Evolutionary conservation across 768 basidiomycete species (phyloP), one percentile per base, ranked within the genome.

Genomic region (Piloderma croceum): DNA sequence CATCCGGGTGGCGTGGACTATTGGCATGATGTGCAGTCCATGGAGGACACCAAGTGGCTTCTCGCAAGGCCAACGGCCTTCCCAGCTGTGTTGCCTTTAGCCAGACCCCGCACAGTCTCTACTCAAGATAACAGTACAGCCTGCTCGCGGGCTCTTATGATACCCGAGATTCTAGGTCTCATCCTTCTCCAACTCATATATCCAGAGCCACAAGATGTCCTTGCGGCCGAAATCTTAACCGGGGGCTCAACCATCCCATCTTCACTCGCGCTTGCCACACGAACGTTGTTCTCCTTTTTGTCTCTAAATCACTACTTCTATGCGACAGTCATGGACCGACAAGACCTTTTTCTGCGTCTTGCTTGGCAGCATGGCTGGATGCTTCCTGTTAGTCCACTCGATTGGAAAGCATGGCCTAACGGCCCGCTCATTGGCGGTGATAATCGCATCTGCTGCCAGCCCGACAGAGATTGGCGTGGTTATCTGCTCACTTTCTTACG

Each of bases 331-430:
- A n/a, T 27, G 7, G 10, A 42, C 24, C 47, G 32, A 11, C 47
- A 49, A 21, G 40, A 33, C 24, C 25, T 49, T 2, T 49, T 49
- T 37, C 36, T 49, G 6, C 47, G 20, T n/a, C 39, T 49, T 19
- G 47, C 47, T 19, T 34, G 23, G 23, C 35, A 48, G 31, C 43
- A 35, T 21, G 46, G 45, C 15, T 47, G 45, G 48, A 48, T 49
- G 45, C 45, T 47, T 24, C 48, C 48, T 3, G 24, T 15, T 13
- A 48, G 38, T 3, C 42, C 48, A 6, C 29, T 18, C 10, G 48
- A 46, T 3, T 46, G 48, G 48, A 35, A 36, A 3, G 41, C 36
- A 13, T 43, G 45, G 48, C 22, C 19, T 0, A 36, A 38, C 34
- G 18, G 42, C 13, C 36, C 24, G 19, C 41, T 41, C 31, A n/a